Evolutionary conservation across 2,329 filamentous ascomycete species (phyloP).

Genomic region (Colletotrichum navitas): DNA sequence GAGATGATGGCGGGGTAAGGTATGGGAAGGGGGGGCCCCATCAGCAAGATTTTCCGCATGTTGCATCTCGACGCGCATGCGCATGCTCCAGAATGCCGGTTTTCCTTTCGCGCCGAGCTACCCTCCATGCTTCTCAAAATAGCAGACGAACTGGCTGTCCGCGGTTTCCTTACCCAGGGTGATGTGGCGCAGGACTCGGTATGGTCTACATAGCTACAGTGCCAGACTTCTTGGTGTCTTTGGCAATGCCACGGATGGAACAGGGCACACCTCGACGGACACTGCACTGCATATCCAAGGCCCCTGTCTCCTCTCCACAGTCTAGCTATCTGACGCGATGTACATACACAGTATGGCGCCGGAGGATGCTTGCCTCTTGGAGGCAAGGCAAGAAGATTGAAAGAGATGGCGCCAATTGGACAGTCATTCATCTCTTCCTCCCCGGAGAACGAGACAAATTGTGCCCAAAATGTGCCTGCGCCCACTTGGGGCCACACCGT

Average conservation of each 20-base stretch:
- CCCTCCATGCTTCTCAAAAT: slow-evolving; percentile 12
- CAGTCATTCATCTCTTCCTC: background rate
- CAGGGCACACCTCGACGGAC: slow-evolving; percentile 3
- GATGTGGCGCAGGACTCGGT: background rate
- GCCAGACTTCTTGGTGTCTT: background rate
- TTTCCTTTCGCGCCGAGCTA: slow-evolving; percentile 1
- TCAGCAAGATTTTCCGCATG: slow-evolving; percentile 19
- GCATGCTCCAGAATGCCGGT: background rate
- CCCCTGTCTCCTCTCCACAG: background rate
- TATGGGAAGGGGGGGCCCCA: background rate
- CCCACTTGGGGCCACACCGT: slow-evolving; percentile 7
- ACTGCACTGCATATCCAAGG: background rate
- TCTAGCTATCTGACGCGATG: background rate
- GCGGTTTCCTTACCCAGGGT: background rate
- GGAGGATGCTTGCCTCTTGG: slow-evolving; percentile 31
- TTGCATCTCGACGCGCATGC: slow-evolving; percentile 5
- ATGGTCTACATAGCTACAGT: background rate
- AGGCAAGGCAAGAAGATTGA: slow-evolving; percentile 24
- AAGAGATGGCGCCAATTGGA: background rate
- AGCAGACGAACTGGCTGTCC: background rate
- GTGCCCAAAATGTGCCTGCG: background rate
- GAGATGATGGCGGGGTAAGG: background rate
- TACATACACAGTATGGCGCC: background rate
- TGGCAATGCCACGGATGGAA: background rate
- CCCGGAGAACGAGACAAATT: slow-evolving; percentile 2